Conservation (phyloP, 1,139 yeast genomes). For the Blastobotrys malaysiensis region DNA sequence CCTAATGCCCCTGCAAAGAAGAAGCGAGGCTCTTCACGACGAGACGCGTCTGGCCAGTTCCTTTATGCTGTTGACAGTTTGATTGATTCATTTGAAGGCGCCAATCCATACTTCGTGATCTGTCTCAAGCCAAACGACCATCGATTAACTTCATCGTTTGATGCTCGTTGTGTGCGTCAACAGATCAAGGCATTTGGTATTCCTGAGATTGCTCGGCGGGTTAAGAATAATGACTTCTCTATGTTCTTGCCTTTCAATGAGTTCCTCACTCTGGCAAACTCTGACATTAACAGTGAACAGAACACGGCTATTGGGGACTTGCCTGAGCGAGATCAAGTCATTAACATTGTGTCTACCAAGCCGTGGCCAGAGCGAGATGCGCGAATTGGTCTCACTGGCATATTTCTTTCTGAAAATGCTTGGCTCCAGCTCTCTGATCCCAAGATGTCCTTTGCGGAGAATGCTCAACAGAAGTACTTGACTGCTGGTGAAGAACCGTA, state of each 20-base stretch:
- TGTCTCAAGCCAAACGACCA: slow-evolving; percentile 41
- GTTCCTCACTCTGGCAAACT: slow-evolving; percentile 29
- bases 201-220: slow-evolving; percentile 38
- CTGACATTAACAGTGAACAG: slow-evolving; percentile 19
- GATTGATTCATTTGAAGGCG: slow-evolving; percentile 35
- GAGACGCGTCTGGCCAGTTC: slow-evolving; percentile 35
- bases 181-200: slow-evolving; percentile 39
- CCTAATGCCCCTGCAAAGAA: slow-evolving; percentile 9
- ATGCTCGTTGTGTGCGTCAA: slow-evolving; percentile 40
- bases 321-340: slow-evolving; percentile 35
- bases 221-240: slow-evolving; percentile 35
- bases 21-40: slow-evolving; percentile 18
- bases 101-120: slow-evolving; percentile 39
- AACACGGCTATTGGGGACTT: slow-evolving; percentile 16
- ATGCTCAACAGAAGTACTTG: slow-evolving; percentile 25
- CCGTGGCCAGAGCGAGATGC: slow-evolving; percentile 39
- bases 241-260: slow-evolving; percentile 38
- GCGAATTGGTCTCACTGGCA: slow-evolving; percentile 38
- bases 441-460: slow-evolving; percentile 32
- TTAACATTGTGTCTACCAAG: slow-evolving; percentile 26
- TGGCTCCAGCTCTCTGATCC: slow-evolving; percentile 41
- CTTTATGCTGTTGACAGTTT: slow-evolving; percentile 33
- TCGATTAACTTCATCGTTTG: slow-evolving; percentile 34
- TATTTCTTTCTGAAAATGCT: slow-evolving; percentile 37
- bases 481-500: slow-evolving; percentile 18